Evolutionary conservation across 768 basidiomycete species (phyloP), one percentile per base, ranked within the genome.

Genomic region (Suillus paluster): DNA sequence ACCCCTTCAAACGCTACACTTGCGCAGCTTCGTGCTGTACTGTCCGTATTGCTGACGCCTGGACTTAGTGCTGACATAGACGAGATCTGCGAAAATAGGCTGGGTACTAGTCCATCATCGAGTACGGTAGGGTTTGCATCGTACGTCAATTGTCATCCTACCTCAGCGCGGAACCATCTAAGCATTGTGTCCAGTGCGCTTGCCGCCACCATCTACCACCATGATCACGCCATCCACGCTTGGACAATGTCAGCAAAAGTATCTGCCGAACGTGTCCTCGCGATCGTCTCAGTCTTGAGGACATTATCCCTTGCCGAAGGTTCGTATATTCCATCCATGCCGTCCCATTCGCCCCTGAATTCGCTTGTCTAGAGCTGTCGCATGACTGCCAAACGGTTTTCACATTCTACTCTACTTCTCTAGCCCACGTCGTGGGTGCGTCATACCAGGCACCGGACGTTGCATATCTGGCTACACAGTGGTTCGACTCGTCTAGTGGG

Each of bases 191-290:
- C 19, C 61, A 72, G 56, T 39, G 65, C 64, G 39, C 75, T 73
- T 33, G 72, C 79, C 25, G 77, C 79, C 21, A 80, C 81, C 0
- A 55, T 86, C 41, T 85, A 84, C 66, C 69, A 72, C 0, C 72
- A 68, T 4, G 68, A 71, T 6, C 64, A 66, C 38, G 65, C 84
- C 6, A 73, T 68, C 30, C 82, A 83, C 41, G 72, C 77, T 0
- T 97, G 96, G 95, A 84, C 82, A n/a, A 75, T 93, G 21, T 95
- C 94, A 0, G 77, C 83, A 0, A 77, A 83, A 38, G 83, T 85
- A 2, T 90, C 95, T 3, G 92, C 94, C 0, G 80, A 85, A 3
- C 82, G 91, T 15, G 84, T 89, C 5, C 71, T 96, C 5, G 83
- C 84, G 0, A 85, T 97, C 49, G 75, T 88, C 5, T 80, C 87